phyloP scores from a whole-genome alignment of 1,284 basidiomycete species.

The Cryptococcus deneoformans region DNA sequence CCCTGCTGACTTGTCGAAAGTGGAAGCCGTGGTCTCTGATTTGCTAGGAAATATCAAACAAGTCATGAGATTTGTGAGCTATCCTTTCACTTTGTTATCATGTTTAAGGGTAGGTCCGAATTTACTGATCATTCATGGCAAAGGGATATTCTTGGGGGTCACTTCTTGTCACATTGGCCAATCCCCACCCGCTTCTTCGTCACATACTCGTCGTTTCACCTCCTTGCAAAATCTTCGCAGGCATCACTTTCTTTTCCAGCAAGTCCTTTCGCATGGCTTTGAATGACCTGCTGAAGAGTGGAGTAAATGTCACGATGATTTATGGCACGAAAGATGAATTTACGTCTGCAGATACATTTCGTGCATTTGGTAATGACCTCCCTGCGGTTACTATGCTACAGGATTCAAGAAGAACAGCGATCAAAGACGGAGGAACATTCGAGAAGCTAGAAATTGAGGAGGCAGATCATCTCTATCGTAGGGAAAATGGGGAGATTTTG shows the following conservation, averaged over 20 bases:
- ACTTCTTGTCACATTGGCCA: slow-evolving; percentile 20
- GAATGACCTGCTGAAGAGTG: slow-evolving; percentile 3
- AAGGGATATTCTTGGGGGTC: slow-evolving; percentile 46
- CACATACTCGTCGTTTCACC: slow-evolving; percentile 39
- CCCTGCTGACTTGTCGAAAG: slow-evolving; percentile 30
- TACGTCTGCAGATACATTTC: slow-evolving; percentile 22
- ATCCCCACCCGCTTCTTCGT: slow-evolving; percentile 6
- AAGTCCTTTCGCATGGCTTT: slow-evolving; percentile 21
- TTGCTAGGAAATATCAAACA: slow-evolving; percentile 17
- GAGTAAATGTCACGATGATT: slow-evolving; percentile 20
- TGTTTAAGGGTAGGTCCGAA: background rate
- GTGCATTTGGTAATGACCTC: slow-evolving; percentile 4
- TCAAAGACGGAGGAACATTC: slow-evolving; percentile 1
- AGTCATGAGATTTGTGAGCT: slow-evolving; percentile 23
- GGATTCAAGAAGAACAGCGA: no score
- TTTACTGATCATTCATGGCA: background rate
- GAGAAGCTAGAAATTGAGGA: slow-evolving; percentile 27
- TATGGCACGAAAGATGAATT: slow-evolving; percentile 39
- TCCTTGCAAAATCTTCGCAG: slow-evolving; percentile 30
- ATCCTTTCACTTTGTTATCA: background rate
- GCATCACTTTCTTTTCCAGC: slow-evolving; percentile 24
- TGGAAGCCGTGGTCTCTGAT: slow-evolving; percentile 23
- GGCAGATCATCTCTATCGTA: slow-evolving; percentile 36
- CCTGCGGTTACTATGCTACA: background rate
- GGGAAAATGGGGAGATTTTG: slow-evolving; percentile 21